Conservation (phyloP, 805 yeast genomes). For the Scheffersomyces ergatensis region DNA sequence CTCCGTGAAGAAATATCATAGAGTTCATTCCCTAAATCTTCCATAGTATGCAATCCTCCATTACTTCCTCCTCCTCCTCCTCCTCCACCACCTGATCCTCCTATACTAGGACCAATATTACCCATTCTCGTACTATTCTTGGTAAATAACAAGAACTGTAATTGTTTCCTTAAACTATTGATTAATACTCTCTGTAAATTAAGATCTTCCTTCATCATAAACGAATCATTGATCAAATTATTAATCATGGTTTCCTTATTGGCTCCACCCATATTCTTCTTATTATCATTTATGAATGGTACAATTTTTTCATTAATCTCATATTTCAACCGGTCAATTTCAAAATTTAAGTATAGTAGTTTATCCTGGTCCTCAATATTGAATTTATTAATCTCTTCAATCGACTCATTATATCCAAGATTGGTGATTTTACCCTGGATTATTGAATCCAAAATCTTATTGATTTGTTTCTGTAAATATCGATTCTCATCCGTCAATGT, state of each 20-base stretch:
- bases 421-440: slow-evolving; percentile 51
- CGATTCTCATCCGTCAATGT: slow-evolving; percentile 33
- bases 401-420: slow-evolving; percentile 44
- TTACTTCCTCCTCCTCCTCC: neutral
- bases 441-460: slow-evolving; percentile 44
- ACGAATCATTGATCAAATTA: slow-evolving; percentile 33
- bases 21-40: slow-evolving; percentile 13
- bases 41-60: neutral
- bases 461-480: slow-evolving; percentile 41
- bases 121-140: slow-evolving; percentile 25
- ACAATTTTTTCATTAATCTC: slow-evolving; percentile 39
- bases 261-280: slow-evolving; percentile 9
- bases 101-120: neutral
- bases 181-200: slow-evolving; percentile 43
- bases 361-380: slow-evolving; percentile 23
- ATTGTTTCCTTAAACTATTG: slow-evolving; percentile 47
- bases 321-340: slow-evolving; percentile 41
- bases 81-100: neutral
- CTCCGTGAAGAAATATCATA: slow-evolving; percentile 25
- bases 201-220: slow-evolving; percentile 45
- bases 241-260: slow-evolving; percentile 30
- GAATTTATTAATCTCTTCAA: slow-evolving; percentile 43
- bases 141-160: slow-evolving; percentile 46
- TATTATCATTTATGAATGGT: slow-evolving; percentile 27
- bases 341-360: slow-evolving; percentile 33